These are phyloP conservation scores for Solioccasus polychromus DNA, from an alignment of 768 basidiomycete genomes.

Conservation along the genomic window DNA sequence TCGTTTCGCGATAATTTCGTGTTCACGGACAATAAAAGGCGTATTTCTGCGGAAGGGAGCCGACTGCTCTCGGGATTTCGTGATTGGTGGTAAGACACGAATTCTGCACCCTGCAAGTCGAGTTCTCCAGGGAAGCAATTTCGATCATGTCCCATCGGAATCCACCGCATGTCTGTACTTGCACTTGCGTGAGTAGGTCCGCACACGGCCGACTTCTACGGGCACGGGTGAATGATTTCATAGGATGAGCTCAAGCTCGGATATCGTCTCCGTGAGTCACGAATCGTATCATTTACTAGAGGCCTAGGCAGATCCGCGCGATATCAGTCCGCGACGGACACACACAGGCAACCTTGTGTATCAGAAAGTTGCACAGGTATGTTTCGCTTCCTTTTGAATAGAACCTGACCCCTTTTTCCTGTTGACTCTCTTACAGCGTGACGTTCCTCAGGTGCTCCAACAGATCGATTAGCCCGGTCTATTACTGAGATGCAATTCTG, in stretches of 20 bases:
- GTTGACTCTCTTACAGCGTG: constrained; percentile 35
- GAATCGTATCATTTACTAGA: constrained; percentile 27
- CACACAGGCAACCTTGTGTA: constrained; percentile 35
- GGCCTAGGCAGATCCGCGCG: constrained; percentile 24
- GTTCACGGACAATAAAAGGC: constrained; percentile 27
- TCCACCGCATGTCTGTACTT: constrained; percentile 29
- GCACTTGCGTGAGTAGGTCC: constrained; percentile 28
- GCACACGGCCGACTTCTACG: background rate
- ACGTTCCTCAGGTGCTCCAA: constrained; percentile 28
- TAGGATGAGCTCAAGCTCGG: constrained; percentile 17
- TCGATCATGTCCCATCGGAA: constrained; percentile 45
- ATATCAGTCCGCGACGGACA: constrained; percentile 24
- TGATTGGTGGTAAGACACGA: constrained; percentile 39
- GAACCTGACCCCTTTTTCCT: constrained; percentile 15
- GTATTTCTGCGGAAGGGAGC: constrained; percentile 36
- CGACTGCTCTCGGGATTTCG: constrained; percentile 33
- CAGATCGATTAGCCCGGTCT: constrained; percentile 30
- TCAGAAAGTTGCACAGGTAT: constrained; percentile 34
- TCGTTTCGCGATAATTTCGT: constrained; percentile 9
- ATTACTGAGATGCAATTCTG: constrained; percentile 27
- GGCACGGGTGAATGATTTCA: constrained; percentile 1
- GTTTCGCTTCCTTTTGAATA: constrained; percentile 19
- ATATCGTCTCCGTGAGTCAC: constrained; percentile 21
- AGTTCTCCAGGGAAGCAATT: no score
- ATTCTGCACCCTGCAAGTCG: constrained; percentile 11